A percentile compares a stretch with the other conserved stretches of the same genome.
Evolutionary conservation across 768 basidiomycete genomes (phyloP).

Genomic region (Termitomyces sp.): DNA sequence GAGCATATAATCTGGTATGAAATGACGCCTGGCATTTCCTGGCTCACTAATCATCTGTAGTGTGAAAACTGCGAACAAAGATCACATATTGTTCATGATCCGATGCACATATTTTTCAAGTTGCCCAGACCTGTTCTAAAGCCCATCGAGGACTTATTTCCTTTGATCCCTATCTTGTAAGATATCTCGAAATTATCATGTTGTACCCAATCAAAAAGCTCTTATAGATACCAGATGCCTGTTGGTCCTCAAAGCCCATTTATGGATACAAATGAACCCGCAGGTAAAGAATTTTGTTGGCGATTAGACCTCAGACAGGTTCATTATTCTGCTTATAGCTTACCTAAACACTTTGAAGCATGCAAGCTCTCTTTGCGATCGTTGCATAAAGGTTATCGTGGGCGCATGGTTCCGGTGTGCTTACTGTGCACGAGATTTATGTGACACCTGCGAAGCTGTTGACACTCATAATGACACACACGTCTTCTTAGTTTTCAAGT

Average conservation of each 20-base stretch:
- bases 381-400: conserved; percentile 74
- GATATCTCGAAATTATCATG: conserved; percentile 16
- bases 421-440: conserved; percentile 85
- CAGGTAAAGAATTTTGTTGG: conserved; percentile 34
- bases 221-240: conserved; percentile 54
- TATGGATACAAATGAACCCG: conserved; percentile 39
- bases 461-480: conserved; percentile 83
- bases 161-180: conserved; percentile 67
- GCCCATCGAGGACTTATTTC: conserved; percentile 39
- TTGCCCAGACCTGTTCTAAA: conserved; percentile 73
- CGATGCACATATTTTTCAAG: conserved; percentile 85
- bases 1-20: conserved; percentile 69
- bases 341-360: conserved; percentile 63
- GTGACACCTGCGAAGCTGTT: conserved; percentile 71
- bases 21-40: background rate
- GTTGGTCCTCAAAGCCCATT: conserved; percentile 47
- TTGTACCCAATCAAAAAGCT: conserved; percentile 5
- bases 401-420: conserved; percentile 92
- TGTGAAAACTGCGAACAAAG: conserved; percentile 74
- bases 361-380: conserved; percentile 73
- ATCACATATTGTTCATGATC: conserved; percentile 78
- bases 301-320: background rate
- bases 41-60: conserved; percentile 30
- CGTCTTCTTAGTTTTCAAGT: conserved; percentile 85
- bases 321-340: conserved; percentile 28